Evolutionary conservation across 148 eudicot genomes (phyloP), one percentile per base, ranked within the genome.

Genomic region (Heliamphora exappendiculata): DNA sequence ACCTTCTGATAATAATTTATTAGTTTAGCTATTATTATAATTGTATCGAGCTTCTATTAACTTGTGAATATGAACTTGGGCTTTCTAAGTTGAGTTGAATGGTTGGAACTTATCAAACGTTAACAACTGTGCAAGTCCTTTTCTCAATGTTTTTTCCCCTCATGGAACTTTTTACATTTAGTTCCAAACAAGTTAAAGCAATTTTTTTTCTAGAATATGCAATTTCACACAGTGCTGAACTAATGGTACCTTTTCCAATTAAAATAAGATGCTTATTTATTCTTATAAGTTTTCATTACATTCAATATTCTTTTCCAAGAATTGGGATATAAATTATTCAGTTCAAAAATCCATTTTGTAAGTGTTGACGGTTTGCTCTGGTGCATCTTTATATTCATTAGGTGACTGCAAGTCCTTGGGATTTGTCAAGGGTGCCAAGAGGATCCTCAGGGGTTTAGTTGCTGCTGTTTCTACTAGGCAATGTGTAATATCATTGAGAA

Each of bases 341-440:
- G 76, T 78, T 68, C 75, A 60, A 72, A 72, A 73, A 62, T 60
- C 66, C 77, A 77, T 78, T 81, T 84, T 75, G 85, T 87, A 80
- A 84, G 77, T 72, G 77, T 77, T 16, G 80, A 81, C 84, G 83
- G 86, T 89, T 86, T 88, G 88, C 92, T 93, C 89, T 86, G 88
- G 92, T 87, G 81, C 90, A 84, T 90, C 78, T 89, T 88, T 80
- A 66, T 81, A 77, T 87, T 80, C 82, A 36, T 74, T 89, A 94
- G 98, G 98, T 94, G 86, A 94, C 98, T 37, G 84, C 98, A 73
- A 94, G 92, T 79, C 98, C 98, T 72, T 94, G 98, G 98, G 92
- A 94, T 81, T 86, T 89, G 77, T 82, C 97, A 37, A 78, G 97
- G 82, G 98, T 94, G 53, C 98, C 98, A 65, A 97, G 98, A 66